These are phyloP conservation scores for Saturnispora bothae DNA, from an alignment of 805 yeast species.

Conservation along the genomic window DNA sequence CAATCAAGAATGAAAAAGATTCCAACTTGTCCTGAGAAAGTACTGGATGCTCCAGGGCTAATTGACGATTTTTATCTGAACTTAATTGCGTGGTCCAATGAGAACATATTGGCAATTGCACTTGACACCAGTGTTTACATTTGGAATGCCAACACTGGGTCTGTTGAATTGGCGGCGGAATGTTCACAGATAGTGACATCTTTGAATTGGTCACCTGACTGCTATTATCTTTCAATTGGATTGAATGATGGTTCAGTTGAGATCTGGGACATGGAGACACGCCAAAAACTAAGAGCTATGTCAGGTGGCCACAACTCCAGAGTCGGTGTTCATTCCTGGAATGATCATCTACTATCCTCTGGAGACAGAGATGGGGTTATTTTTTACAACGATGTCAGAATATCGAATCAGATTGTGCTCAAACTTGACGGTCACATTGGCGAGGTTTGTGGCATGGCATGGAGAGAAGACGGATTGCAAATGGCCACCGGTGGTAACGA, in stretches of 20 bases:
- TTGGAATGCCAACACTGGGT: constrained; percentile 84
- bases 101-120: constrained; percentile 80
- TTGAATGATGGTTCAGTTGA: constrained; percentile 75
- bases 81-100: constrained; percentile 76
- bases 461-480: constrained; percentile 75
- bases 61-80: constrained; percentile 88
- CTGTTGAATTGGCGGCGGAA: constrained; percentile 57
- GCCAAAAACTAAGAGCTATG: constrained; percentile 69
- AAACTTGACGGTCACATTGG: constrained; percentile 62
- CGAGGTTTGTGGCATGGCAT: constrained; percentile 87
- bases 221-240: constrained; percentile 77
- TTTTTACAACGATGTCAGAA: constrained; percentile 81
- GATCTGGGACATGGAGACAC: constrained; percentile 86
- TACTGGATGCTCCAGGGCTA: constrained; percentile 92
- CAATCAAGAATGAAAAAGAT: constrained; percentile 65
- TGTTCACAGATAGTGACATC: constrained; percentile 52
- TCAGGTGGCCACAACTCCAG: constrained; percentile 55
- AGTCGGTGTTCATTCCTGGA: constrained; percentile 80
- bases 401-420: constrained; percentile 62
- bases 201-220: constrained; percentile 85
- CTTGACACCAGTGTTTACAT: constrained; percentile 73
- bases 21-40: constrained; percentile 83
- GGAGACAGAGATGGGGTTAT: constrained; percentile 83
- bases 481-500: constrained; percentile 93
- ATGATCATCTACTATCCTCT: constrained; percentile 66